Percentiles rank a stretch among this genome's conserved stretches.
phyloP scores from a whole-genome alignment of 768 basidiomycete species.

The Lactarius deliciosus region DNA sequence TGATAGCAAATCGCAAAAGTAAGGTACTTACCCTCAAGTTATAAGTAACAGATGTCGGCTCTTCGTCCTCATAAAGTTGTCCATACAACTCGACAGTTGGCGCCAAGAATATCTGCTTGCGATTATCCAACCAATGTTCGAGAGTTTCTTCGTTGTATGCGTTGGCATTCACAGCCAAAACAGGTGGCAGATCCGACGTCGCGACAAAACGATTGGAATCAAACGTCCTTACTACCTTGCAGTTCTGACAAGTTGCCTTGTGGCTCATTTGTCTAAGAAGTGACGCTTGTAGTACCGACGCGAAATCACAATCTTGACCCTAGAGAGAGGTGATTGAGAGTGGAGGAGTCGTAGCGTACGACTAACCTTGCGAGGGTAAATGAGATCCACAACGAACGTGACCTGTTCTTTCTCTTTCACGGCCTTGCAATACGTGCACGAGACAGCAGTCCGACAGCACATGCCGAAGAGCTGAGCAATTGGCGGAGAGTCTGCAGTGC shows the following conservation, averaged over 20 bases:
- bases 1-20: slow-evolving; percentile 1
- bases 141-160: slow-evolving; percentile 74
- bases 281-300: slow-evolving; percentile 68
- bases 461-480: slow-evolving; percentile 86
- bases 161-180: slow-evolving; percentile 84
- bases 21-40: slow-evolving; percentile 61
- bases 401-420: slow-evolving; percentile 72
- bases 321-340: slow-evolving; percentile 32
- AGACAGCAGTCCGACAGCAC: slow-evolving; percentile 69
- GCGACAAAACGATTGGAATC: slow-evolving; percentile 66
- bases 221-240: slow-evolving; percentile 76
- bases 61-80: slow-evolving; percentile 58
- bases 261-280: slow-evolving; percentile 79
- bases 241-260: slow-evolving; percentile 82
- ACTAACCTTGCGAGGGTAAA: slow-evolving; percentile 81
- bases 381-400: slow-evolving; percentile 81
- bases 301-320: slow-evolving; percentile 51
- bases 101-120: slow-evolving; percentile 57
- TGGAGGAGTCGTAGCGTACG: background rate
- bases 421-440: slow-evolving; percentile 73
- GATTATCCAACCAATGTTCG: slow-evolving; percentile 72
- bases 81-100: slow-evolving; percentile 57
- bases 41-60: slow-evolving; percentile 58
- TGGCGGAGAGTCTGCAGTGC: slow-evolving; percentile 49
- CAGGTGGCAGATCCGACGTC: slow-evolving; percentile 68